phyloP scores from a whole-genome alignment of 257 asterid species.

The Prunella vulgaris region DNA sequence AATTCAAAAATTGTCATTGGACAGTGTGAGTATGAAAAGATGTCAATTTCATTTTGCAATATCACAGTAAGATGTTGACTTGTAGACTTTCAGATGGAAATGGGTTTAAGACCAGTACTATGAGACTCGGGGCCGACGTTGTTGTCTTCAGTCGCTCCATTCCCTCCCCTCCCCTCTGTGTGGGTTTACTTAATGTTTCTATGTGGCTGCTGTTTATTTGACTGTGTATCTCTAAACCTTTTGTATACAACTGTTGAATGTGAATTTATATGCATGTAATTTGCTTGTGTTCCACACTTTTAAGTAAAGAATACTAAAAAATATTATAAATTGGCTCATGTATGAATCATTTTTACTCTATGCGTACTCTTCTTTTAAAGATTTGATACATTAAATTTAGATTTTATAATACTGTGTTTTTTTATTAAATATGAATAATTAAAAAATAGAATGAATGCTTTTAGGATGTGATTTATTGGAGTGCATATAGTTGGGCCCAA shows the following conservation, averaged over 20 bases:
- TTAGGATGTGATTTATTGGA: too few relatives aligned
- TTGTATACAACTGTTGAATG: not conserved
- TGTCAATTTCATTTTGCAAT: conserved; percentile 1
- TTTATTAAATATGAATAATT: too few relatives aligned
- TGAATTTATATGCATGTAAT: not conserved
- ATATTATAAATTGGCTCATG: too few relatives aligned
- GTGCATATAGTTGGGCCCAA: too few relatives aligned
- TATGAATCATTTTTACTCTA: too few relatives aligned
- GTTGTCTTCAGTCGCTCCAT: conserved; percentile 74
- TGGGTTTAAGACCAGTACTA: conserved; percentile 94
- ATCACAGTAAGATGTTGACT: conserved; percentile 24
- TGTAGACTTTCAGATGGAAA: conserved; percentile 74
- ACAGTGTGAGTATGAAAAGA: conserved; percentile 49
- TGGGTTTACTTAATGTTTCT: not conserved
- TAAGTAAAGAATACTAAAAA: too few relatives aligned
- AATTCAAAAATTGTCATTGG: conserved; percentile 68
- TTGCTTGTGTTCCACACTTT: conserved; percentile 1
- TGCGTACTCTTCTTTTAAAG: too few relatives aligned
- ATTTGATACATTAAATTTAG: too few relatives aligned
- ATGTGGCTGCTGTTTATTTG: conserved; percentile 1
- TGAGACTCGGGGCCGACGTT: conserved; percentile 96
- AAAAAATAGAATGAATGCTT: too few relatives aligned
- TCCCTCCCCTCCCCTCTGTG: not conserved
- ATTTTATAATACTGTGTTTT: too few relatives aligned
- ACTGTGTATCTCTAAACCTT: not conserved